Evolutionary conservation across 2,329 filamentous ascomycete genomes (phyloP).

Genomic region (Exophiala spinifera): DNA sequence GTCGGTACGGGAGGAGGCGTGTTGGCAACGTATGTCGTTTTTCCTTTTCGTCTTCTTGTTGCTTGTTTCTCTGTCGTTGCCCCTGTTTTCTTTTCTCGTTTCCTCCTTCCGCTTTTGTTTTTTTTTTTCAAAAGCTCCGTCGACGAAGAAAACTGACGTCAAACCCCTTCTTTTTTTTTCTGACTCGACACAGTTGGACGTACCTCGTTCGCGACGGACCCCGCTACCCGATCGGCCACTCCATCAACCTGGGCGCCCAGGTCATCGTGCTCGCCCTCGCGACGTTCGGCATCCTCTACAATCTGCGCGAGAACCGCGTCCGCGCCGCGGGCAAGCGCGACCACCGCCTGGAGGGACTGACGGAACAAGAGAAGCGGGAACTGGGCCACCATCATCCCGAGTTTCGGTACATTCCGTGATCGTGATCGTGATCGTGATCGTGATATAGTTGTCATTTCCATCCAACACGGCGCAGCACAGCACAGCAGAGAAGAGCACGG

Average conservation of each 20-base stretch:
- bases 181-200: slow-evolving; percentile 16
- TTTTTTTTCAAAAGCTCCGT: too few relatives aligned
- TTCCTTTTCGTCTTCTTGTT: slow-evolving; percentile 15
- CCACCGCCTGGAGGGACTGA: slow-evolving; percentile 36
- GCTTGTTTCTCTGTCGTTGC: neutral
- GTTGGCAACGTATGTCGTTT: slow-evolving; percentile 66
- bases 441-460: too few relatives aligned
- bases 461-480: too few relatives aligned
- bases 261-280: slow-evolving; percentile 14
- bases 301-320: slow-evolving; percentile 34
- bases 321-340: slow-evolving; percentile 29
- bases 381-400: slow-evolving; percentile 35
- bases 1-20: slow-evolving; percentile 78
- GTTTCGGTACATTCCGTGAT: slow-evolving; percentile 4
- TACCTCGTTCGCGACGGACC: slow-evolving; percentile 41
- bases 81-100: too few relatives aligned
- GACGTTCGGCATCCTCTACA: slow-evolving; percentile 16
- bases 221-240: slow-evolving; percentile 52
- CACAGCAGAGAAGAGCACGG: too few relatives aligned
- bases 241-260: slow-evolving; percentile 44
- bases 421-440: too few relatives aligned
- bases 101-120: too few relatives aligned
- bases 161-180: too few relatives aligned
- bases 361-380: slow-evolving; percentile 29
- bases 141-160: too few relatives aligned